These are phyloP conservation scores for Metschnikowia lochheadii DNA, from an alignment of 805 yeast species.

Conservation along the genomic window DNA sequence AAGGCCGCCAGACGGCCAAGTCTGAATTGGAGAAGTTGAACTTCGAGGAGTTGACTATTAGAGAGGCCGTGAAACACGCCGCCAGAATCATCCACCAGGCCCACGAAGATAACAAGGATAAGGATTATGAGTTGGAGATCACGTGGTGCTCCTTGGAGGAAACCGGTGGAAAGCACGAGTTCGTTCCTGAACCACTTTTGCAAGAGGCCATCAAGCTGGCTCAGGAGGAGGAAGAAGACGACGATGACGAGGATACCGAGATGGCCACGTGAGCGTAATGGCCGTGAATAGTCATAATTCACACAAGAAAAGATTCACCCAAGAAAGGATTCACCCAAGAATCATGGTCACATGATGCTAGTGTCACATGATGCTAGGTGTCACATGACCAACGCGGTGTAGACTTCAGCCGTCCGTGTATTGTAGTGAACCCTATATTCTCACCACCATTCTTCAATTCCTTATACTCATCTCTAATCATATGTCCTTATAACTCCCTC, in stretches of 20 bases:
- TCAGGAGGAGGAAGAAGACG: slow-evolving; percentile 77
- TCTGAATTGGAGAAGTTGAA: slow-evolving; percentile 91
- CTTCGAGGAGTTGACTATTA: slow-evolving; percentile 60
- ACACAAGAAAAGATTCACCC: not conserved
- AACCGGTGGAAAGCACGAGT: slow-evolving; percentile 75
- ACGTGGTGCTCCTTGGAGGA: slow-evolving; percentile 79
- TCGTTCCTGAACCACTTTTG: slow-evolving; percentile 73
- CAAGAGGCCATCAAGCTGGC: slow-evolving; percentile 84
- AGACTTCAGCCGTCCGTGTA: not conserved
- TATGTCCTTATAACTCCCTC: no score
- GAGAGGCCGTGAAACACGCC: slow-evolving; percentile 87
- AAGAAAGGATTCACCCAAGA: no score
- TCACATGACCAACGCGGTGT: not conserved
- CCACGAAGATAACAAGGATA: slow-evolving; percentile 96
- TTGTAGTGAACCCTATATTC: no score
- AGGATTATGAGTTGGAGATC: slow-evolving; percentile 91
- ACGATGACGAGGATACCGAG: slow-evolving; percentile 50
- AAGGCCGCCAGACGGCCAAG: slow-evolving; percentile 97
- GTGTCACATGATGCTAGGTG: no score
- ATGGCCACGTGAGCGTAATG: slow-evolving; percentile 12
- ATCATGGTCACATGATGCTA: no score
- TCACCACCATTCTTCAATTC: no score
- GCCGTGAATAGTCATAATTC: slow-evolving; percentile 1
- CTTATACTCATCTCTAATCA: no score
- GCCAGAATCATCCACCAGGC: slow-evolving; percentile 91